These are phyloP conservation scores for Hydnomerulius pinastri DNA, from an alignment of 768 basidiomycete genomes.

Conservation along the genomic window DNA sequence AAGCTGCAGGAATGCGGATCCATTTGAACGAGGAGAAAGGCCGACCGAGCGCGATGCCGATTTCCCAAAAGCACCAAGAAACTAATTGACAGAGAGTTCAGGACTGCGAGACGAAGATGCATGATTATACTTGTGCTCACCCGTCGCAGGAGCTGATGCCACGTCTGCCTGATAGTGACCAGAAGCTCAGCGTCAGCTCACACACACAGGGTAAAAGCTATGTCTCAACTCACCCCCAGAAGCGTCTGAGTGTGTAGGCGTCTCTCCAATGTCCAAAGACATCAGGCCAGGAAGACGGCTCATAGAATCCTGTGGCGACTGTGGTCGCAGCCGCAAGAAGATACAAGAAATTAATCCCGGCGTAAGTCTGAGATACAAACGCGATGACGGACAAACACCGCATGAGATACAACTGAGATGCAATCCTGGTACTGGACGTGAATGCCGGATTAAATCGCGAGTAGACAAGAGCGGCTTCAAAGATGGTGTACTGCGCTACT, in stretches of 20 bases:
- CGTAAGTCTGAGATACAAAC: background rate
- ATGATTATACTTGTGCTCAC: slow-evolving; percentile 22
- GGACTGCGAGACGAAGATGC: background rate
- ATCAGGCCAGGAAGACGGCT: slow-evolving; percentile 36
- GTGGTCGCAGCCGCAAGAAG: background rate
- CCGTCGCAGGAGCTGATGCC: slow-evolving; percentile 41
- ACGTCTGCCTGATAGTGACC: slow-evolving; percentile 27
- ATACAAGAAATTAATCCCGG: background rate
- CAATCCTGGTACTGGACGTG: background rate
- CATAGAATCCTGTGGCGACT: background rate
- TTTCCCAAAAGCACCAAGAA: slow-evolving; percentile 28
- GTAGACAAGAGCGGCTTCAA: slow-evolving; percentile 1
- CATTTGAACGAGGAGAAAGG: slow-evolving; percentile 24
- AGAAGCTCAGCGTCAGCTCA: background rate
- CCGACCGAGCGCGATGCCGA: slow-evolving; percentile 22
- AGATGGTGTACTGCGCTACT: background rate
- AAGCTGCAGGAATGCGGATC: slow-evolving; percentile 34
- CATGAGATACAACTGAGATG: background rate
- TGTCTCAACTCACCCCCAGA: slow-evolving; percentile 40
- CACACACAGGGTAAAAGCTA: background rate
- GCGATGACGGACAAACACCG: background rate
- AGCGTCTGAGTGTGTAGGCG: slow-evolving; percentile 39
- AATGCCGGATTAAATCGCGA: slow-evolving; percentile 3
- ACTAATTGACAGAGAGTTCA: slow-evolving; percentile 14
- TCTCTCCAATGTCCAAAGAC: slow-evolving; percentile 36